Conservation (phyloP, 1,284 basidiomycete species). For the Lentinula novae-zelandiae region DNA sequence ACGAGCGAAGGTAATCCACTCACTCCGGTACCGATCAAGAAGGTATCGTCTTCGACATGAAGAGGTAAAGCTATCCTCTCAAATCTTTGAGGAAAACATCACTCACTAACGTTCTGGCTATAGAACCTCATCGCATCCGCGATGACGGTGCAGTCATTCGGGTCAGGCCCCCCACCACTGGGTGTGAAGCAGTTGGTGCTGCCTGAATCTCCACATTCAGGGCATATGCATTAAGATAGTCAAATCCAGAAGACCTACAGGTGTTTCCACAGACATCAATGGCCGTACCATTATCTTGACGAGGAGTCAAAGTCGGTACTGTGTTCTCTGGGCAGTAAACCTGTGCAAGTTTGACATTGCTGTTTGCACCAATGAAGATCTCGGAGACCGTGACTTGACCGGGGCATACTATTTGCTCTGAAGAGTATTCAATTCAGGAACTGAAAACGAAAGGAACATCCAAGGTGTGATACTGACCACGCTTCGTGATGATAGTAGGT, state of each 20-base stretch:
- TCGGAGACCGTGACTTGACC: constrained; percentile 15
- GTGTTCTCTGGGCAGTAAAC: constrained; percentile 25
- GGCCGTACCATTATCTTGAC: constrained; percentile 16
- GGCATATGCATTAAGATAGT: not conserved
- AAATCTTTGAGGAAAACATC: not conserved
- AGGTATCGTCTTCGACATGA: constrained; percentile 26
- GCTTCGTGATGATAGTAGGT: not conserved
- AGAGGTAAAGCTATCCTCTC: not conserved
- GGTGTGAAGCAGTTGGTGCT: constrained; percentile 40
- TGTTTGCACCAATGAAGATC: constrained; percentile 31
- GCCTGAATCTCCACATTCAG: constrained; percentile 25
- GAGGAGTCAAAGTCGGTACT: constrained; percentile 15
- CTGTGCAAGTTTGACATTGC: constrained; percentile 30
- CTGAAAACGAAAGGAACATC: not conserved
- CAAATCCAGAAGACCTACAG: constrained; percentile 26
- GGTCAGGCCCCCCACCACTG: constrained; percentile 40
- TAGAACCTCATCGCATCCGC: constrained; percentile 44
- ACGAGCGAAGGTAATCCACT: constrained; percentile 4
- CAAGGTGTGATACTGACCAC: not conserved
- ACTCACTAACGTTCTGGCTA: constrained; percentile 38
- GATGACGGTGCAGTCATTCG: constrained; percentile 44
- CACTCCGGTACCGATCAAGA: constrained; percentile 28
- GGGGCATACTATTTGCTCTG: constrained; percentile 3
- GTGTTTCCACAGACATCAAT: constrained; percentile 38
- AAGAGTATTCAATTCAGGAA: not conserved